Evolutionary conservation across 2,329 filamentous ascomycete species (phyloP), one percentile per base, ranked within the genome.

Genomic region (Sclerotinia minor): DNA sequence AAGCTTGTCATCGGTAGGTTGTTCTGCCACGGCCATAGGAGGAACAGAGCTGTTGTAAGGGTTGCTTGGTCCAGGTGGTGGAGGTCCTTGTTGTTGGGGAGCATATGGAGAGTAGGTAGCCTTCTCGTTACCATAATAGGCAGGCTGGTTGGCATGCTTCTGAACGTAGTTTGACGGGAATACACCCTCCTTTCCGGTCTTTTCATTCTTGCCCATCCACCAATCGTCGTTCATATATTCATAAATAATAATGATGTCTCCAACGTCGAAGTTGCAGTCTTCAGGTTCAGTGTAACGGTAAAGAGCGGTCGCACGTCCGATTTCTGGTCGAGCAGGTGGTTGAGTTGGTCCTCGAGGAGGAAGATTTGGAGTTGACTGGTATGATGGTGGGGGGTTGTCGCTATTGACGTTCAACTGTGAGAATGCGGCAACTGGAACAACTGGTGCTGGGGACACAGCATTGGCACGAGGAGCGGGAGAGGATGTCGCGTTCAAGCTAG

Each of bases 221-320:
- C 94, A 98, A 80, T 98, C 94, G 71, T 89, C 87, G 80, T 98
- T 98, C 90, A 97, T 95, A 82, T 96, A 94, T 80, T 97, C 92
- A 72, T 88, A 86, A 29, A 98, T 91, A 69, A 87, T 85, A 73
- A 98, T 84, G 71, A 84, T 83, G 80, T 98, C 94, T 76, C 94
- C 90, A 70, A 90, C 88, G 76, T 92, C 87, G 69, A 98, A 87
- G 2, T 86, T 87, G 71, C 96, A 83, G 78, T 98, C 94, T 69
- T 92, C 94, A 52, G 89, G 84, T 11, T 89, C 91, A 45, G 84
- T 85, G 82, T 97, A 98, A 70, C 86, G 85, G 82, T 97, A 98
- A 60, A 97, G 83, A 8, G 94, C 94, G 32, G 87, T 87, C 35
- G 92, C 93, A 73, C 91, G 84, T 67, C 88, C 87, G 69, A 97